Evolutionary conservation across 352 stramenopile genomes (phyloP), one percentile per base, ranked within the genome.

Genomic region (Phytophthora rubi): DNA sequence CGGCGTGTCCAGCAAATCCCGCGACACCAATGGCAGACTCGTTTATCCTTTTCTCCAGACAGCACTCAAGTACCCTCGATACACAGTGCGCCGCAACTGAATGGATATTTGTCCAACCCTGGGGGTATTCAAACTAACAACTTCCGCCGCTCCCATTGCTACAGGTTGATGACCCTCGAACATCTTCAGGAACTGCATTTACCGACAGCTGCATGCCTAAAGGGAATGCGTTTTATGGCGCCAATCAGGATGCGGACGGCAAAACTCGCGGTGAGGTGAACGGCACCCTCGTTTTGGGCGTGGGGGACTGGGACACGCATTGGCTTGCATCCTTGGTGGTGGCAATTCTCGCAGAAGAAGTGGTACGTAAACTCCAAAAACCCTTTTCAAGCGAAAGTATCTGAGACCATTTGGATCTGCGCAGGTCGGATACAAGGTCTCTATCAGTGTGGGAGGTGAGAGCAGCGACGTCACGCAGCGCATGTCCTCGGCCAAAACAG

Each of bases 301-400:
- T 81, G 8, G 70, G 59, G 8, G 70, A 73, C 47, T 90, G 85
- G 80, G 73, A 64, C 21, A 72, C 82, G 7, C 82, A 90, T 53
- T 68, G 56, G n/a, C 67, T 89, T 0, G 53, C 65, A 4, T 73
- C 74, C 0, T 42, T 81, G 28, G 62, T 89, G 4, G 71, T 88
- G 8, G 59, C 79, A 0, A 90, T 92, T 44, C 23, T 89, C 3
- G 76, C 77, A 4, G 42, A 67, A 32, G 79, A 89, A 77, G 77
- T 85, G 42, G 71, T 80, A 44, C 12, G 67, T 16, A 18, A 6
- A 4, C 5, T 2, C 16, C 5, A 16, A n/a, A 28, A 5, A 52
- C 1, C 10, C 39, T 30, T 6, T 30, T 30, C 26, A 30, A 30
- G 26, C 26, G 26, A 30, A 30, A 30, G 26, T 30, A 30, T 30